Conservation (phyloP, 106 monocot genomes). For the Dioscorea dumetorum region DNA sequence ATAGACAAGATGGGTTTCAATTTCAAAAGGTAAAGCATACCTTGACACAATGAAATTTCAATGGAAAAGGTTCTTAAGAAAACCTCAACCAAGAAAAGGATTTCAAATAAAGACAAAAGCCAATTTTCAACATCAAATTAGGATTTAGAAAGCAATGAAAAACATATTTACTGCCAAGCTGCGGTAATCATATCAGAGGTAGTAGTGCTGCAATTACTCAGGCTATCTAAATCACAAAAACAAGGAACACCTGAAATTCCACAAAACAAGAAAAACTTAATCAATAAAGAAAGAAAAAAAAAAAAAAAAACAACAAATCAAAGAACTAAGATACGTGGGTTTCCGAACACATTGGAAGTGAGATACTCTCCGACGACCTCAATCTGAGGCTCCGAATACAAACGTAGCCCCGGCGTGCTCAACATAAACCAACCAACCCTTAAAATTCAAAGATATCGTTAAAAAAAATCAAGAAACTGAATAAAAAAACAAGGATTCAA, state of each 20-base stretch:
- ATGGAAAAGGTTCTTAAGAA: too few species aligned
- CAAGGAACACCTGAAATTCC: constrained; percentile 18
- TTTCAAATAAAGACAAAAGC: too few species aligned
- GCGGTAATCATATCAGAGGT: constrained; percentile 55
- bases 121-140: neutral
- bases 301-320: neutral
- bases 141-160: neutral
- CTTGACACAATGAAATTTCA: too few species aligned
- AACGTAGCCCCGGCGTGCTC: constrained; percentile 89
- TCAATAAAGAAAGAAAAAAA: neutral
- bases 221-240: constrained; percentile 61
- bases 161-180: constrained; percentile 59
- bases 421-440: constrained; percentile 79
- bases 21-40: too few species aligned
- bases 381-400: constrained; percentile 85
- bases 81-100: too few species aligned
- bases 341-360: constrained; percentile 68
- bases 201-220: constrained; percentile 74
- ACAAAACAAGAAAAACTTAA: neutral
- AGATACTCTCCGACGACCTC: constrained; percentile 59
- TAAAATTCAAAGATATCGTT: neutral
- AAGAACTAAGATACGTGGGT: constrained; percentile 78
- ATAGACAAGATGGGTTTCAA: too few species aligned
- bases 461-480: neutral
- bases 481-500: neutral